These are phyloP conservation scores for Microdochium trichocladiopsis DNA, from an alignment of 2,329 filamentous ascomycete genomes.

Conservation along the genomic window DNA sequence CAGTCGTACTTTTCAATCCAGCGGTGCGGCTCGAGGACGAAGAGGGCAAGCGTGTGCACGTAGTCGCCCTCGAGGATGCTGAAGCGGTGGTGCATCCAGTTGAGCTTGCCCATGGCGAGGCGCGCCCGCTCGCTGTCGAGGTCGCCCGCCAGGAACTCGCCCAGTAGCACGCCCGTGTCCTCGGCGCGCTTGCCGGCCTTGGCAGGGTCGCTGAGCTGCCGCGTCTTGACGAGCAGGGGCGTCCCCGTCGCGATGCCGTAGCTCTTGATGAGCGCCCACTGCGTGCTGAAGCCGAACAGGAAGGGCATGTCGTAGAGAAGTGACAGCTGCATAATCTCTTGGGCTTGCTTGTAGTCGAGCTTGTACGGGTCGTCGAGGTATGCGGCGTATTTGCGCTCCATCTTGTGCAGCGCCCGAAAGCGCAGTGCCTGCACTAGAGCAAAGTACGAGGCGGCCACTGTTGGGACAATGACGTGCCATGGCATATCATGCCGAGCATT, in stretches of 20 bases:
- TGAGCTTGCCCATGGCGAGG: constrained; percentile 9
- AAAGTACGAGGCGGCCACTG: constrained; percentile 6
- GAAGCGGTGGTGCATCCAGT: constrained; percentile 15
- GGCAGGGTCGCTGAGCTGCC: constrained; percentile 10
- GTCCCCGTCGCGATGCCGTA: constrained; percentile 13
- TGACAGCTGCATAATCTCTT: constrained; percentile 11
- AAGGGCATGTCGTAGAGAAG: constrained; percentile 10
- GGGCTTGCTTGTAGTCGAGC: constrained; percentile 10
- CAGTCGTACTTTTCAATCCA: constrained; percentile 16
- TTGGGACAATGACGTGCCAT: constrained; percentile 8
- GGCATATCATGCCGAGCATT: constrained; percentile 1
- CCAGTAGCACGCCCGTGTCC: constrained; percentile 12
- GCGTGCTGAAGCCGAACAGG: constrained; percentile 12
- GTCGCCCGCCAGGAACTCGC: constrained; percentile 11
- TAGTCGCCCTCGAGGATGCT: constrained; percentile 9
- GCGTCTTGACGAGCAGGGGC: constrained; percentile 11
- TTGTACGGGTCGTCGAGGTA: constrained; percentile 9
- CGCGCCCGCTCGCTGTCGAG: constrained; percentile 10
- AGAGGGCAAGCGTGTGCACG: constrained; percentile 15
- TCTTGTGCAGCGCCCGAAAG: constrained; percentile 9
- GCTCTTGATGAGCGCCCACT: constrained; percentile 13
- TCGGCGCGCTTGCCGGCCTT: constrained; percentile 13
- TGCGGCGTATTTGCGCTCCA: constrained; percentile 10
- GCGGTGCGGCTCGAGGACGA: constrained; percentile 14
- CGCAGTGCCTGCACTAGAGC: constrained; percentile 9